These are phyloP conservation scores for Bipolaris zeicola DNA, from an alignment of 2,329 filamentous ascomycete genomes.

Conservation along the genomic window DNA sequence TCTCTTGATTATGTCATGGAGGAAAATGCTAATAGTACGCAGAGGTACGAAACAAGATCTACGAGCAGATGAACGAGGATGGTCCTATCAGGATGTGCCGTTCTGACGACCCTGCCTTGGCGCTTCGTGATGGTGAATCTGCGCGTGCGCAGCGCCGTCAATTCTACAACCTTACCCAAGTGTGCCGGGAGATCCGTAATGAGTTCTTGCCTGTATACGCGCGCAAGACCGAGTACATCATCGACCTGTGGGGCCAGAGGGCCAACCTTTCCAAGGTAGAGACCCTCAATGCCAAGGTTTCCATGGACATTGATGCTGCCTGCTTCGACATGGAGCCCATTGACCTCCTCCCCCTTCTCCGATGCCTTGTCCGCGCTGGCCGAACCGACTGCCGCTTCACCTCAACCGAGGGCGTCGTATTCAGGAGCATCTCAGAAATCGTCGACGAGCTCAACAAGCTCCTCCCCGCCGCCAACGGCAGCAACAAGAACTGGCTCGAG, in stretches of 20 bases:
- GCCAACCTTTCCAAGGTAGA: conserved; percentile 6
- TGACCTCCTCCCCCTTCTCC: conserved; percentile 16
- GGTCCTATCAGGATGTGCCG: conserved; percentile 19
- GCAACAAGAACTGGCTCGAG: conserved; percentile 14
- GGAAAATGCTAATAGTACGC: not conserved
- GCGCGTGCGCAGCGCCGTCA: conserved; percentile 3
- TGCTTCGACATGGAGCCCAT: conserved; percentile 25
- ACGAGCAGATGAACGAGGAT: conserved; percentile 17
- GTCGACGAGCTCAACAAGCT: conserved; percentile 20
- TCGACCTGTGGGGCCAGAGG: conserved; percentile 17
- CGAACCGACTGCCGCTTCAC: conserved; percentile 13
- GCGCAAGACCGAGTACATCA: conserved; percentile 14
- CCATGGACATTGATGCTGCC: conserved; percentile 28
- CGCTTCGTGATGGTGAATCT: conserved; percentile 4
- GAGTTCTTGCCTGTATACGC: conserved; percentile 33
- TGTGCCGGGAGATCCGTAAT: conserved; percentile 30
- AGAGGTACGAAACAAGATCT: conserved; percentile 21
- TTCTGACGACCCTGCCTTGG: conserved; percentile 15
- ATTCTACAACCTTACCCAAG: conserved; percentile 28
- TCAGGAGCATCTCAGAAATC: conserved; percentile 19
- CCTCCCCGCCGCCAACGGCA: conserved; percentile 8
- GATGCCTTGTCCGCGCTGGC: conserved; percentile 11
- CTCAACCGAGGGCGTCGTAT: conserved; percentile 19
- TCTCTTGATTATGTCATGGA: not conserved
- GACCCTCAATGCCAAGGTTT: conserved; percentile 22